These are phyloP conservation scores for Coemansia sp. DNA, from an alignment of 371 early-diverging fungal species.

Conservation along the genomic window DNA sequence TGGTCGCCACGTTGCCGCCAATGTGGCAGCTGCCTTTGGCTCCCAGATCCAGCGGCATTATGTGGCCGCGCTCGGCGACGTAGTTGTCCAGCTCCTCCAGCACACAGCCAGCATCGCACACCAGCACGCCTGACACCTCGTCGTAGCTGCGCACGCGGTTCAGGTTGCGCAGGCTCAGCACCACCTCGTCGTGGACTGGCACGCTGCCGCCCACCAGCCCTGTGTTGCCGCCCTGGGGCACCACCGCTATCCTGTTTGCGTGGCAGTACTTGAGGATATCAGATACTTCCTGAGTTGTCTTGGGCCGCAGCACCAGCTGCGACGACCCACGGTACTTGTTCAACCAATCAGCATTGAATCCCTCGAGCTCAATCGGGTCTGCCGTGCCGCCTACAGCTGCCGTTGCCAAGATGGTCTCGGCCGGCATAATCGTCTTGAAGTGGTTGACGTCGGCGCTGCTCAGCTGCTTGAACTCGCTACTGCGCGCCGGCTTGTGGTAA, in stretches of 20 bases:
- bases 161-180: constrained; percentile 74
- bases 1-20: constrained; percentile 94
- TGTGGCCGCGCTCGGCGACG: constrained; percentile 72
- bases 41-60: constrained; percentile 91
- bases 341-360: constrained; percentile 89
- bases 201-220: constrained; percentile 89
- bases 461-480: constrained; percentile 31
- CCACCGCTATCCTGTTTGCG: constrained; percentile 75
- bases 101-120: constrained; percentile 86
- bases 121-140: constrained; percentile 74
- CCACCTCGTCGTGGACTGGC: constrained; percentile 91
- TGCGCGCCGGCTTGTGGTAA: constrained; percentile 37
- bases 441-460: constrained; percentile 25
- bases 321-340: constrained; percentile 85
- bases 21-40: constrained; percentile 85
- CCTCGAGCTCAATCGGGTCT: constrained; percentile 50
- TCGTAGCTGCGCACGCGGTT: constrained; percentile 78
- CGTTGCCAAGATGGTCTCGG: constrained; percentile 46
- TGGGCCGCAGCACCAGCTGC: constrained; percentile 81
- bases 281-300: constrained; percentile 81
- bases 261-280: constrained; percentile 86
- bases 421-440: constrained; percentile 37
- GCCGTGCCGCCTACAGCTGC: constrained; percentile 43
- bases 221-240: constrained; percentile 97
- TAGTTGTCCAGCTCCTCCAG: constrained; percentile 79